Evolutionary conservation across 306 rosid species (phyloP).

Genomic region (Bauhinia variegata): DNA sequence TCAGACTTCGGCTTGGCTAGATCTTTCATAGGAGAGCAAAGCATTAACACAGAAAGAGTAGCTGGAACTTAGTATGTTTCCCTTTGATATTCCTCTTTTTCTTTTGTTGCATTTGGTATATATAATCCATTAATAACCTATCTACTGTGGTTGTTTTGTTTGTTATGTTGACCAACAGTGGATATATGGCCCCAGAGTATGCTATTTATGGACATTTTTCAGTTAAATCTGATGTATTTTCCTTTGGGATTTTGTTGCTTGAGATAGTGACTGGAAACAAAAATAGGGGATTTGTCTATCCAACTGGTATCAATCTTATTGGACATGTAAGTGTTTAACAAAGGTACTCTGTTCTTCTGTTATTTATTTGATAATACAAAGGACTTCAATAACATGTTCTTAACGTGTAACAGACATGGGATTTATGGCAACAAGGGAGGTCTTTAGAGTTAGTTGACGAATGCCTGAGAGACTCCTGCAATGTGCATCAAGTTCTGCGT

Average conservation of each 20-base stretch:
- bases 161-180: constrained; percentile 18
- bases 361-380: not conserved
- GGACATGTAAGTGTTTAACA: constrained; percentile 33
- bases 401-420: constrained; percentile 38
- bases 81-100: not conserved
- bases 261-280: constrained; percentile 44
- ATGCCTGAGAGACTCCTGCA: constrained; percentile 16
- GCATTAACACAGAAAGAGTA: constrained; percentile 40
- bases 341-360: not conserved
- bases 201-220: constrained; percentile 44
- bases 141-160: not conserved
- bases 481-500: constrained; percentile 27
- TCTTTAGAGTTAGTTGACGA: constrained; percentile 30
- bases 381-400: not conserved
- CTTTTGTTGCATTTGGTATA: not conserved
- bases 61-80: constrained; percentile 53
- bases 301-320: constrained; percentile 31
- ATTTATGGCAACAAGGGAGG: constrained; percentile 42
- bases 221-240: constrained; percentile 43
- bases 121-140: not conserved
- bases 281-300: constrained; percentile 30
- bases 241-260: constrained; percentile 40
- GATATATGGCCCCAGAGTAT: constrained; percentile 54
- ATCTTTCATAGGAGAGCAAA: constrained; percentile 43
- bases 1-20: constrained; percentile 55